phyloP scores from a whole-genome alignment of 495 filamentous ascomycete species.

The Xylaria curta region DNA sequence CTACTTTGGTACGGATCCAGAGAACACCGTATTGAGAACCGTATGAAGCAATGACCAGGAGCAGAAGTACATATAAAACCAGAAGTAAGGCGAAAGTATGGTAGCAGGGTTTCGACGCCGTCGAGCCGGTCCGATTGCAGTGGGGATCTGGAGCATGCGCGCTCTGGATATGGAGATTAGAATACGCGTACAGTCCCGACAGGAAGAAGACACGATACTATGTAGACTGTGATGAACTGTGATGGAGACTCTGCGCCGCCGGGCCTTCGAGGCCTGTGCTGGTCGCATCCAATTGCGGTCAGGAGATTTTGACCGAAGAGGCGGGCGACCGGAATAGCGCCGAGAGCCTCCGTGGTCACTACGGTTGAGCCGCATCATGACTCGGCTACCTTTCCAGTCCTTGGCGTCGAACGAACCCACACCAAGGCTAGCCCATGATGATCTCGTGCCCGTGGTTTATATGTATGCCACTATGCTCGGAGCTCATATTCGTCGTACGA shows the following conservation, averaged over 20 bases:
- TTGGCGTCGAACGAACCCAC: neutral
- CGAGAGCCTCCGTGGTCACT: constrained; percentile 20
- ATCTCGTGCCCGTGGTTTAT: neutral
- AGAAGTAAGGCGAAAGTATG: neutral
- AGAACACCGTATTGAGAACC: constrained; percentile 1
- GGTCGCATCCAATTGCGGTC: constrained; percentile 21
- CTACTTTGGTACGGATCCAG: neutral
- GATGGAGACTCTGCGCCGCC: constrained; percentile 14
- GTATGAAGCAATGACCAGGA: neutral
- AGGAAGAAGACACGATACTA: neutral
- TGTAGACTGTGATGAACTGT: too few relatives aligned
- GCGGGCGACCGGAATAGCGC: constrained; percentile 26
- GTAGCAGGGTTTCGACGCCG: constrained; percentile 3
- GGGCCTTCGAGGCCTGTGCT: neutral
- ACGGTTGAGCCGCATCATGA: constrained; percentile 29
- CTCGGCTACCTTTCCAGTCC: neutral
- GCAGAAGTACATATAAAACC: too few relatives aligned
- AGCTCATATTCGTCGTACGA: neutral
- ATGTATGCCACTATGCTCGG: neutral
- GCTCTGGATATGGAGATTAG: constrained; percentile 7
- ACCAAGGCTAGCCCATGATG: neutral
- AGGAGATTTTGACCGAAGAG: constrained; percentile 10
- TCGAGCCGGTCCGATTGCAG: constrained; percentile 29
- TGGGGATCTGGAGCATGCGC: constrained; percentile 14
- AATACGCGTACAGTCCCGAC: constrained; percentile 9